These are phyloP conservation scores for Candida awuae DNA, from an alignment of 805 yeast genomes.

Conservation along the genomic window DNA sequence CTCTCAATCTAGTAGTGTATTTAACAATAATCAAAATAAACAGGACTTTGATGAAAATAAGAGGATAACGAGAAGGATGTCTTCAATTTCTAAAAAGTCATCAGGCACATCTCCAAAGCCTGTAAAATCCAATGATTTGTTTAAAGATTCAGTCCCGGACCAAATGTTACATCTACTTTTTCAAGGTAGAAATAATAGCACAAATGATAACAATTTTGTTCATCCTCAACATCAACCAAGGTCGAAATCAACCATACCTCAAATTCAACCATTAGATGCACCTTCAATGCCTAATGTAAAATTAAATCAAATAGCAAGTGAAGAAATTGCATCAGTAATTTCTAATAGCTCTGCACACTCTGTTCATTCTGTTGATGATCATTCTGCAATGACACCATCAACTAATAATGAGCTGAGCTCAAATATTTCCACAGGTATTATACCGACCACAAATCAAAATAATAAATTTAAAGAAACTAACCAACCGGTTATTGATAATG, in stretches of 20 bases:
- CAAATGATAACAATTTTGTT: not conserved
- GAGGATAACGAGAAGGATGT: not conserved
- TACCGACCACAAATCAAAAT: conserved; percentile 13
- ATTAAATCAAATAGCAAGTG: conserved; percentile 3
- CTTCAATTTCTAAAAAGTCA: not conserved
- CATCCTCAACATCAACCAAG: conserved; percentile 2
- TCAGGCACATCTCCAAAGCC: not conserved
- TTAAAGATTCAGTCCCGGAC: conserved; percentile 28
- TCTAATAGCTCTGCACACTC: not conserved
- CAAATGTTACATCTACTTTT: conserved; percentile 46
- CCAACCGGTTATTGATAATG: conserved; percentile 23
- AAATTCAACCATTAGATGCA: not conserved
- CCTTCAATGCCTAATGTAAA: not conserved
- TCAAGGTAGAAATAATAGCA: conserved; percentile 33
- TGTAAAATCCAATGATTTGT: not conserved
- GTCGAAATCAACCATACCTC: not conserved
- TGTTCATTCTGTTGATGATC: conserved; percentile 3
- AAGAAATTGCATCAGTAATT: conserved; percentile 2
- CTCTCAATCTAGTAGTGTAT: no score
- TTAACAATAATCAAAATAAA: no score
- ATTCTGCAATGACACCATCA: not conserved
- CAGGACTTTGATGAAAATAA: no score
- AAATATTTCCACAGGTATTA: conserved; percentile 5
- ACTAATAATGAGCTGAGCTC: not conserved
- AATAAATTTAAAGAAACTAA: conserved; percentile 11